Base-by-base conservation (phyloP, 495 filamentous ascomycete species). In the Staphylotrichum tortipilum region DNA sequence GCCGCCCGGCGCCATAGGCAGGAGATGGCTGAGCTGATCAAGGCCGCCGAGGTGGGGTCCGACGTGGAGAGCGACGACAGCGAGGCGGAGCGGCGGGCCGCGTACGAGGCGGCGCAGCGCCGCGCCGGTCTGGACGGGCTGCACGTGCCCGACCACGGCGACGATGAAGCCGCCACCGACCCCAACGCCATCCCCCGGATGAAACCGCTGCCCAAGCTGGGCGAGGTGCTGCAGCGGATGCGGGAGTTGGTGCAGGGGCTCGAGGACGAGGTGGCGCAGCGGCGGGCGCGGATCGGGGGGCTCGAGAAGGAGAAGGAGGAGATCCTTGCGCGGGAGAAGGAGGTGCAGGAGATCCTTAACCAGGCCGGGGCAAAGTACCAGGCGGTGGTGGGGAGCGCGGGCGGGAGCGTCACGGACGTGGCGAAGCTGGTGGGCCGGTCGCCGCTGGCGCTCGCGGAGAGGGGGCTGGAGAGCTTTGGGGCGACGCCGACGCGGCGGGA, bases 81-180 rank as follows among this genome's bases (percentile, higher is more conserved):
- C 3, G 88, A 94, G 53, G 73, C 83, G 1, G 88, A 89, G 64
- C 75, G 90, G 35, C 79, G 75, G 38, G 85, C 83, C 8, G 92
- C 88, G 17, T 98, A 91, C 68, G 91, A 96, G 66, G 83, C 82
- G 3, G 82, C 87, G 17, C 92, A 98, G 67, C 88, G 88, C 29
- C 76, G 82, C 30, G 85, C 85, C 9, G 89, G 85, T 3, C 86
- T 85, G 78, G 85, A 84, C 50, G 76, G 79, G n/a, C 63, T 82
- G 44, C 68, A 73, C 9, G 71, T 61, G 51, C 70, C 41, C 36
- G 65, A 69, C 23, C 62, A 43, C 14, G 57, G 40, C 28, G 42
- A 19, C 9, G 55, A 58, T 23, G 59, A 66, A n/a, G 47, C 53
- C 28, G 43, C 35, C 18, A 8, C 7, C 2, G 50, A 36, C 14